Base-by-base conservation (phyloP, 768 basidiomycete species). In the Collybiopsis confluens region DNA sequence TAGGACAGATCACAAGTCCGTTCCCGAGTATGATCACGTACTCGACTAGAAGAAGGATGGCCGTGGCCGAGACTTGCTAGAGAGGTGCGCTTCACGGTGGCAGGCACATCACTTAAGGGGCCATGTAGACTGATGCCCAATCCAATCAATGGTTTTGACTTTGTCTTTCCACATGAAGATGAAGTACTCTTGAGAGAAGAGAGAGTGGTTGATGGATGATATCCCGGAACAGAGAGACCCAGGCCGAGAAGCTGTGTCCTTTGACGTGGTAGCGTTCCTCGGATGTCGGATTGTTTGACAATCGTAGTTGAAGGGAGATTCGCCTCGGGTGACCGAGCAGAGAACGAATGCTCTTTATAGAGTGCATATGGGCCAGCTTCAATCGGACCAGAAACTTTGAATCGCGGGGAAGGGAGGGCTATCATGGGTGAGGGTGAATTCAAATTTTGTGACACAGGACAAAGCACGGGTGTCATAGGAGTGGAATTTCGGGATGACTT, bases 381-480 rank as follows among this genome's bases (percentile, higher is more conserved):
- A 33, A 33, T 33, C 30, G 20, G 33, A 37, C n/a, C 1, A 37
- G 9, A 15, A 33, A 23, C 30, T 6, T 2, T 20, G 33, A 23
- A 21, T 13, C 36, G 30, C 21, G 47, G 47, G 23, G 47, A 48
- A 16, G 47, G 47, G 16, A 48, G 47, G 35, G 47, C 30, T 13
- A 48, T 20, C 3, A 48, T 48, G 11, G 47, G 47, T 13, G 47
- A 48, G 5, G 47, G 47, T n/a, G 47, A 48, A 21, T 48, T 26
- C 21, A 48, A 16, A 37, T 48, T 13, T 9, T 18, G 11, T 13
- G 10, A 13, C 21, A 23, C 18, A 13, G 47, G 33, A 11, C 47
- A 11, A 5, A 48, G 35, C 15, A 21, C 47, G 16, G 47, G 47
- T n/a, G 35, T 48, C 16, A 11, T 21, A 33, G 13, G 33, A 16